These are phyloP conservation scores for Globisporangium parvum DNA, from an alignment of 352 stramenopile genomes.

Conservation along the genomic window DNA sequence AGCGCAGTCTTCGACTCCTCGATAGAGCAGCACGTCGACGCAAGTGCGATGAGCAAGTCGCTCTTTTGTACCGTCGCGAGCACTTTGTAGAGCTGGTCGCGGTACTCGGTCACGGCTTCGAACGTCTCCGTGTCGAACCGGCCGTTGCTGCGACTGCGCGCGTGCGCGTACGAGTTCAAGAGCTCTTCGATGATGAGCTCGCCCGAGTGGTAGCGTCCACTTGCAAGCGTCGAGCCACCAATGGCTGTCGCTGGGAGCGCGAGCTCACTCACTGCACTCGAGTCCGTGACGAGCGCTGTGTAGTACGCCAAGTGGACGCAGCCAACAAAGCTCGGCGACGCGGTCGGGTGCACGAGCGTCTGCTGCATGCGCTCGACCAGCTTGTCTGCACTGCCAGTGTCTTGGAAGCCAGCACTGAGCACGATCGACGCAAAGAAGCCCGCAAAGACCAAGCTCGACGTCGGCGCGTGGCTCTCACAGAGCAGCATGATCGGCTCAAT, in stretches of 20 bases:
- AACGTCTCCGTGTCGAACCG: slow-evolving; percentile 6
- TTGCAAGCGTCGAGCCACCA: slow-evolving; percentile 54
- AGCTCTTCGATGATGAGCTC: slow-evolving; percentile 66
- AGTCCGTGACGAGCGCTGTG: slow-evolving; percentile 26
- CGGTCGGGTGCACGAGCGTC: slow-evolving; percentile 9
- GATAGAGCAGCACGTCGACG: slow-evolving; percentile 40
- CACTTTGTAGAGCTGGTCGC: slow-evolving; percentile 75
- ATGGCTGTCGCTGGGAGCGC: slow-evolving; percentile 32
- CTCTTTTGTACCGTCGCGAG: slow-evolving; percentile 56
- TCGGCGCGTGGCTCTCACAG: slow-evolving; percentile 41
- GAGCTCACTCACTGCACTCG: slow-evolving; percentile 23
- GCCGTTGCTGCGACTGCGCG: background rate
- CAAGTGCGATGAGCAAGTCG: slow-evolving; percentile 56
- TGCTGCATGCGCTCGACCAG: slow-evolving; percentile 5
- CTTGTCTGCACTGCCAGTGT: background rate
- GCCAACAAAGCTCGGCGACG: slow-evolving; percentile 18
- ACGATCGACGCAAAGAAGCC: slow-evolving; percentile 41
- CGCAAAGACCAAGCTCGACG: slow-evolving; percentile 36
- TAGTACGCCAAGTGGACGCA: slow-evolving; percentile 50
- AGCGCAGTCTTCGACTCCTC: slow-evolving; percentile 56
- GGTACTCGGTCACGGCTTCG: slow-evolving; percentile 27
- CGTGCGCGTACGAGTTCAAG: slow-evolving; percentile 27
- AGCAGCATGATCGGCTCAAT: slow-evolving; percentile 58
- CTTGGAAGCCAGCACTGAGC: slow-evolving; percentile 24
- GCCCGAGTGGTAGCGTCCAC: slow-evolving; percentile 45